Evolutionary conservation across 140 eudicot species (phyloP).

Genomic region (Erigeron philadelphicus): DNA sequence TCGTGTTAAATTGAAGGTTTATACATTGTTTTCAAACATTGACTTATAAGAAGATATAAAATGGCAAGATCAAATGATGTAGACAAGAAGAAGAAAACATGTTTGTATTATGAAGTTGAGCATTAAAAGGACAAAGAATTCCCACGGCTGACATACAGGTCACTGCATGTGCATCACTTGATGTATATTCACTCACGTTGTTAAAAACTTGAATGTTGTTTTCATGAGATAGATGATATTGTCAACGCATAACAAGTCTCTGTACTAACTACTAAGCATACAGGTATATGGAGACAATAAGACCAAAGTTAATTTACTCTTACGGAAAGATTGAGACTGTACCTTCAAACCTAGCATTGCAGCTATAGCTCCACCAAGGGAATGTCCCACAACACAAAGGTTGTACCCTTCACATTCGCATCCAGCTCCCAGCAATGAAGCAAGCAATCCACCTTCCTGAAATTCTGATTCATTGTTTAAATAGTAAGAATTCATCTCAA

Average conservation of each 20-base stretch:
- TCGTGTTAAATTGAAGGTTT: not conserved
- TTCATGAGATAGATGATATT: not conserved
- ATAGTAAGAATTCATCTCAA: not conserved
- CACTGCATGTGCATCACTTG: not conserved
- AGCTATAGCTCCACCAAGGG: conserved; percentile 79
- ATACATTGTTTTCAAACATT: not conserved
- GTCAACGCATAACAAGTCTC: not conserved
- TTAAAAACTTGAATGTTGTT: not conserved
- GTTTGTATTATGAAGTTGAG: not conserved
- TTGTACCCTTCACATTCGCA: conserved; percentile 65
- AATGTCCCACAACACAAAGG: conserved; percentile 66
- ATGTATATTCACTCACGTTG: not conserved
- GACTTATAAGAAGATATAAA: not conserved
- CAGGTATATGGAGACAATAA: not conserved
- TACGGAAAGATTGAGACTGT: not conserved
- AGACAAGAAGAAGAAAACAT: not conserved
- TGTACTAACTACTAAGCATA: not conserved
- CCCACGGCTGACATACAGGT: not conserved
- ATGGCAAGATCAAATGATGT: not conserved
- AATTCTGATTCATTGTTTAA: conserved; percentile 23
- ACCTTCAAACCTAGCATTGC: conserved; percentile 64
- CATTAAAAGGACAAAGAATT: not conserved
- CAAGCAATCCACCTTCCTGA: conserved; percentile 50
- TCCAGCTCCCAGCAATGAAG: conserved; percentile 60
- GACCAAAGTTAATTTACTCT: not conserved